Base-by-base conservation (phyloP, 176 grass and related monocot genomes). In the Avena atlantica region DNA sequence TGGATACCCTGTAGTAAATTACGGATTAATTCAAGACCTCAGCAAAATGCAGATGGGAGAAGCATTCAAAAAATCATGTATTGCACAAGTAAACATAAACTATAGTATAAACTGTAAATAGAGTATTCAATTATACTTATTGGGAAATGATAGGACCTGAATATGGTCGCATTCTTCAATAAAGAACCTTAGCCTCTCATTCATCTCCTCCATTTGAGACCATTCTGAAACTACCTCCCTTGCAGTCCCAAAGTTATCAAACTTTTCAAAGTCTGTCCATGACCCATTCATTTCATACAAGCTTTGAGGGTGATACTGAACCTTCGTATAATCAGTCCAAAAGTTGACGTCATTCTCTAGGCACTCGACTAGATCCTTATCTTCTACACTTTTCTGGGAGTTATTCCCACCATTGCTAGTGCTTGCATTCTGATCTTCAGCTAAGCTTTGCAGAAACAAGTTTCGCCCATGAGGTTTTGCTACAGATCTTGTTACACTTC, bases 141-240 rank as follows among this genome's bases (percentile, higher is more conserved):
- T 70, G 60, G 81, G 78, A 24, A 84, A 64, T 7, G 65, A 78
- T 60, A 89, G 61, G 58, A 99, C 97, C 94, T 99, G 97, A 86
- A 99, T 92, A 90, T 99, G 91, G 49, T 94, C 94, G 4, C 97
- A 99, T 93, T 96, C 97, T 94, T 99, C 97, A 74, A 96, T 44
- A 89, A 99, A 96, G 74, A 96, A 99, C 23, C 97, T 91, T 50
- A 96, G 89, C 80, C 92, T 87, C 57, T 99, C 97, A 90, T 89
- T 99, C 85, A 99, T 93, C 72, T 99, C 97, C 81, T 99, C 97
- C 80, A 94, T 78, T 72, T 87, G 97, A 37, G 85, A 91, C 74
- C 92, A 90, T 68, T 89, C 97, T 66, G 94, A 89, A 81, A 96
- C 78, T 79, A 99, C 89, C 83, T 96, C 90, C 87, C 71, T 91